Conservation (phyloP, 768 basidiomycete species). For the Lactarius sp. region DNA sequence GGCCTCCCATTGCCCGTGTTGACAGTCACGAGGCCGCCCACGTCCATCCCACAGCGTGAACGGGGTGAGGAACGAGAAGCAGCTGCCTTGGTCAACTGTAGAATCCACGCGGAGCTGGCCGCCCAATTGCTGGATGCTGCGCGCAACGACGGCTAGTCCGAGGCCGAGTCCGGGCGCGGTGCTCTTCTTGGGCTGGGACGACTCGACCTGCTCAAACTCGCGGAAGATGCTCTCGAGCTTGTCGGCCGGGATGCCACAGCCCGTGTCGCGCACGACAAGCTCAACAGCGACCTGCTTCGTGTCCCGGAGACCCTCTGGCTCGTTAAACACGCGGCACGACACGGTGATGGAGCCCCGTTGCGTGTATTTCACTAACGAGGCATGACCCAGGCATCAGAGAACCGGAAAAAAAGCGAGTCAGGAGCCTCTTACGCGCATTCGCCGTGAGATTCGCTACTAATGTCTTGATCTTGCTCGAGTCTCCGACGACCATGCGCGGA, state of each 20-base stretch:
- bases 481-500: constrained; percentile 63
- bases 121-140: constrained; percentile 73
- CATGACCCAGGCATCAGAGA: not conserved
- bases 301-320: constrained; percentile 47
- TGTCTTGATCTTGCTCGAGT: constrained; percentile 66
- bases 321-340: constrained; percentile 46
- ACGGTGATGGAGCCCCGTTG: constrained; percentile 54
- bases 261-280: constrained; percentile 67
- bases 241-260: constrained; percentile 58
- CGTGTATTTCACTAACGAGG: constrained; percentile 64
- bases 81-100: constrained; percentile 56
- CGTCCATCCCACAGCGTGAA: constrained; percentile 39
- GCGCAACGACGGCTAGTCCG: constrained; percentile 74
- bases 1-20: not conserved
- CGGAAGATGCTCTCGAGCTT: constrained; percentile 75
- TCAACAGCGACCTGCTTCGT: constrained; percentile 53
- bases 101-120: constrained; percentile 80
- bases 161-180: constrained; percentile 50
- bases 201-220: constrained; percentile 75
- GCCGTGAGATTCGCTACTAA: constrained; percentile 75
- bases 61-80: constrained; percentile 69
- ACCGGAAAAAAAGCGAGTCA: constrained; percentile 1
- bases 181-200: constrained; percentile 36
- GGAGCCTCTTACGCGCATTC: constrained; percentile 52
- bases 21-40: constrained; percentile 8